Evolutionary conservation across 352 stramenopile genomes (phyloP).

Genomic region (Pythium scleroteichum): DNA sequence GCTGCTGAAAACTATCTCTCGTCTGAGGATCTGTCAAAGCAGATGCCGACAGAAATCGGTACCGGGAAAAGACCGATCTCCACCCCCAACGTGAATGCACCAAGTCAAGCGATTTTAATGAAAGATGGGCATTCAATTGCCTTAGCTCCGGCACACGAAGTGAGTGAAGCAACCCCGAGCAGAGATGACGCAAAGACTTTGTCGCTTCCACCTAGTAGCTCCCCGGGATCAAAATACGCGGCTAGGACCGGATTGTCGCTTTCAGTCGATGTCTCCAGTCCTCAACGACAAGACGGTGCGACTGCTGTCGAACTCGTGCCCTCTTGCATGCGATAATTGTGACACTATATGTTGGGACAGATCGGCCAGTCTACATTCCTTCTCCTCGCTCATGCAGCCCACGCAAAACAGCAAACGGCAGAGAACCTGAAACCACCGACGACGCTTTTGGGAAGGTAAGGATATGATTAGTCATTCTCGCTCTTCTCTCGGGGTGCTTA

Average conservation of each 20-base stretch:
- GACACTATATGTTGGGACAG: constrained; percentile 19
- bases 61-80: no score
- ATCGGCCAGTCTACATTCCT: constrained; percentile 49
- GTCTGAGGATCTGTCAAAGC: no score
- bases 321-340: neutral
- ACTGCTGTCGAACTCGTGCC: neutral
- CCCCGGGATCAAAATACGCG: constrained; percentile 45
- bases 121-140: no score
- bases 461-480: no score
- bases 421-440: constrained; percentile 19
- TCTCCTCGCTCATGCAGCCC: constrained; percentile 49
- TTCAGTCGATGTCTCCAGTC: constrained; percentile 48
- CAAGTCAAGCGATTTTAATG: neutral
- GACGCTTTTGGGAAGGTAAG: constrained; percentile 65
- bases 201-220: constrained; percentile 6
- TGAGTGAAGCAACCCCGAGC: no score
- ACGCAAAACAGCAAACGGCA: constrained; percentile 21
- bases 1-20: no score
- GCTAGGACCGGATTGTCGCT: constrained; percentile 49
- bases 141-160: no score
- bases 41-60: no score
- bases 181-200: neutral
- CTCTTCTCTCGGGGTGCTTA: neutral
- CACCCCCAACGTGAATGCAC: neutral
- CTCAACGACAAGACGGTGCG: constrained; percentile 47